phyloP scores from a whole-genome alignment of 2,329 filamentous ascomycete species.

The Scopulariopsis brevicaulis region DNA sequence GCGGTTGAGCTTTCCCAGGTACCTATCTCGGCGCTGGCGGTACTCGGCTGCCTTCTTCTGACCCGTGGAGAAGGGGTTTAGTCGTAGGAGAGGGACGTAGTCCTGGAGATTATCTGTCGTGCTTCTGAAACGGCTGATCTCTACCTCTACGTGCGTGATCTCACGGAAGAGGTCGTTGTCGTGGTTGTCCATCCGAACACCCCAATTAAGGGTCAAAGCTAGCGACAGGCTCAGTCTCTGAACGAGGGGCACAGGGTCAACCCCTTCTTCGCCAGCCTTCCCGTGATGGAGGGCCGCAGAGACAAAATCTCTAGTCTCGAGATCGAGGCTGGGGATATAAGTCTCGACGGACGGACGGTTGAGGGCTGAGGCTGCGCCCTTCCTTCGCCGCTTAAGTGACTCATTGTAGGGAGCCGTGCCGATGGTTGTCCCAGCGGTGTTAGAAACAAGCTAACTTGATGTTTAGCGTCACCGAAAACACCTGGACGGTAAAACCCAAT shows the following conservation, averaged over 20 bases:
- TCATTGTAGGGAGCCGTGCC: constrained; percentile 58
- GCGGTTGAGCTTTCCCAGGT: constrained; percentile 43
- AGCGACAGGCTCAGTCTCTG: background rate
- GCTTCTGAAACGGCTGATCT: constrained; percentile 45
- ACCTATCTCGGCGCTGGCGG: constrained; percentile 46
- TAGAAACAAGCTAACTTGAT: constrained; percentile 41
- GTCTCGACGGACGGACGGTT: constrained; percentile 53
- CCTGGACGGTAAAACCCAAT: background rate
- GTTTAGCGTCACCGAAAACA: background rate
- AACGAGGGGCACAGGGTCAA: background rate
- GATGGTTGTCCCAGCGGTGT: constrained; percentile 56
- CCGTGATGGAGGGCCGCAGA: constrained; percentile 54
- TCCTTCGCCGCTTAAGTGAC: constrained; percentile 50
- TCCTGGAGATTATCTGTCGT: constrained; percentile 52
- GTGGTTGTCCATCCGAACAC: constrained; percentile 44
- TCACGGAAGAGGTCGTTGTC: constrained; percentile 50
- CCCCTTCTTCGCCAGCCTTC: background rate
- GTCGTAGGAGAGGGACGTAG: constrained; percentile 44
- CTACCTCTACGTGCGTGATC: constrained; percentile 51
- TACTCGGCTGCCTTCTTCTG: constrained; percentile 48
- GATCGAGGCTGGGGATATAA: constrained; percentile 50
- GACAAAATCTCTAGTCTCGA: constrained; percentile 52
- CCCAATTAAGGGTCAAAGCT: constrained; percentile 23
- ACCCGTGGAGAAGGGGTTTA: constrained; percentile 51
- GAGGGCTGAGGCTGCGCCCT: constrained; percentile 53